These are phyloP conservation scores for Ascodesmis nigricans DNA, from an alignment of 495 filamentous ascomycete species.

Conservation along the genomic window DNA sequence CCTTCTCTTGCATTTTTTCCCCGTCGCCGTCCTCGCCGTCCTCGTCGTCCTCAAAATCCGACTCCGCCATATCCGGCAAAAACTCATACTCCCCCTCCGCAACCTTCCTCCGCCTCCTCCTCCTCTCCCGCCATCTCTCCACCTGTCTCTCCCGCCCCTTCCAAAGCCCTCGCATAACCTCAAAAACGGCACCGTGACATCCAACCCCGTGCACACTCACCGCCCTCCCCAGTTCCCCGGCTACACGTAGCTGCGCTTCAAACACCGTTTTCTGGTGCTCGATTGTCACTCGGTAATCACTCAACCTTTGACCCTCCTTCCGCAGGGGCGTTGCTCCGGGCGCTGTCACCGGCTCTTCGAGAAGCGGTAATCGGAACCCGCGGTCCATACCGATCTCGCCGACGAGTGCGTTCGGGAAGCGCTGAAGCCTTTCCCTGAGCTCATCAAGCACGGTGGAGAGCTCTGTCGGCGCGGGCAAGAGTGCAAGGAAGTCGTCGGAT, in stretches of 20 bases:
- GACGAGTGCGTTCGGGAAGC: constrained; percentile 47
- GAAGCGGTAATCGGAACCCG: constrained; percentile 54
- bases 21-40: constrained; percentile 8
- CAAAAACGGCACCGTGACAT: constrained; percentile 63
- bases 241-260: constrained; percentile 62
- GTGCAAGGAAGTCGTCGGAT: constrained; percentile 40
- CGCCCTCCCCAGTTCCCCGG: constrained; percentile 55
- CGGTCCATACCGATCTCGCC: constrained; percentile 82
- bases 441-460: constrained; percentile 44
- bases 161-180: constrained; percentile 55
- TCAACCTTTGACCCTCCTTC: constrained; percentile 53
- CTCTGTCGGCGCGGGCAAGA: constrained; percentile 47
- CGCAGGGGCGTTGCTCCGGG: constrained; percentile 47
- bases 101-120: constrained; percentile 20
- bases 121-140: constrained; percentile 39
- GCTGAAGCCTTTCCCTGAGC: constrained; percentile 38
- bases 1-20: constrained; percentile 6
- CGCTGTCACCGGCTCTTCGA: constrained; percentile 26
- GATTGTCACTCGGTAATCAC: constrained; percentile 50
- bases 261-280: constrained; percentile 58
- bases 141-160: constrained; percentile 55
- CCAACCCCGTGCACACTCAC: constrained; percentile 85
- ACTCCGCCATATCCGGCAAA: constrained; percentile 24
- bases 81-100: constrained; percentile 26
- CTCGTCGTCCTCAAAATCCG: constrained; percentile 12